Base-by-base conservation (phyloP, 2,329 filamentous ascomycete species). In the Xylariomycetidae sp. region DNA sequence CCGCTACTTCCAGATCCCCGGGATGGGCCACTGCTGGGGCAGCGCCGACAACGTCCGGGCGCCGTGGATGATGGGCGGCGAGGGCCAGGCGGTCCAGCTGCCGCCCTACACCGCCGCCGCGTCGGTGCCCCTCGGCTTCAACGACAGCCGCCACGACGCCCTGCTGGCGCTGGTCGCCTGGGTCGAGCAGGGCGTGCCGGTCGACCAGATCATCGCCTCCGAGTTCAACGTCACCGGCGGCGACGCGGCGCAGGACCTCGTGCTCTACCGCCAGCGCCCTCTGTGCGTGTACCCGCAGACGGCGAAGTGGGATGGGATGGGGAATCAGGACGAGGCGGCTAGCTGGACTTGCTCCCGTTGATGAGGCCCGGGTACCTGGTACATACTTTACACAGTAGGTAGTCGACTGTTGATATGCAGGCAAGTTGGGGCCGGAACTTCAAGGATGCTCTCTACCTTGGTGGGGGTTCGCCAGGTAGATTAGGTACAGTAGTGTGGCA, bases 1-100 rank as follows among this genome's bases (percentile, higher is more conserved):
- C 53, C 43, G 50, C 5, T 60, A 68, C 43, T 70, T 69, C 47
- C 52, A 54, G 6, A 59, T 70, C 25, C 61, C 63, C 7, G 65
- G 65, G 1, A 68, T 68, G 64, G 48, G 37, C 1, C 66, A 70
- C 45, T 72, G 68, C 41, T 45, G 41, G 38, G 36, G 44, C 15
- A 43, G 40, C 10, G 41, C 43, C 2, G 31, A 41, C 13, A 49
- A 47, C 12, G 49, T 53, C 4, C 48, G 48, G 24, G 49, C 50
- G n/a, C 52, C 52, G 6, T 55, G 52, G 52, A 55, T 53, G 48
- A 52, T 55, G 6, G 52, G 43, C 3, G 42, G 50, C 12, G 40
- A 41, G 0, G 48, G 50, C 3, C 52, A 55, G 37, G 47, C 50
- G 3, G 47, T 46, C 2, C 47, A 50, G 18, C 34, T 45, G 23